phyloP scores from a whole-genome alignment of 495 filamentous ascomycete genomes.

The Penicillium psychrofluorescens region DNA sequence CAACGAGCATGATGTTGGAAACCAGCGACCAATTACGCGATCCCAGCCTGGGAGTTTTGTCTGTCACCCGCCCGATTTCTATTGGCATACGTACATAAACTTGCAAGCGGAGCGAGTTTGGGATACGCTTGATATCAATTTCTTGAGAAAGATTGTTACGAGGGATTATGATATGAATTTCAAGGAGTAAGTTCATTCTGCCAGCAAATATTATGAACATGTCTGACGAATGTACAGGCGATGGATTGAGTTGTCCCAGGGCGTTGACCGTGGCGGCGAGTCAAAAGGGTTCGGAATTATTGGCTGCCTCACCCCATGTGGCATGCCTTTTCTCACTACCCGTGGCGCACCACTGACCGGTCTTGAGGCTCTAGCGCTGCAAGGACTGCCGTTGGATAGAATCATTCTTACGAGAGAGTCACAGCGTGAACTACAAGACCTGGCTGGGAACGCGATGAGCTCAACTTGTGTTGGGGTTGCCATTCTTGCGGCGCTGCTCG shows the following conservation, averaged over 20 bases:
- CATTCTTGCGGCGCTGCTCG: constrained; percentile 48
- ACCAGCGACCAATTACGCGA: constrained; percentile 45
- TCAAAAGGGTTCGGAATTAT: constrained; percentile 45
- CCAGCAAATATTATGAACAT: not conserved
- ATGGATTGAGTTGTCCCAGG: constrained; percentile 68
- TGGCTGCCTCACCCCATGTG: constrained; percentile 65
- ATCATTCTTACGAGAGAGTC: constrained; percentile 58
- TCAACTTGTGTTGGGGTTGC: constrained; percentile 64
- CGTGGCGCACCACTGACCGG: constrained; percentile 58
- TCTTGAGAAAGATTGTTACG: constrained; percentile 33
- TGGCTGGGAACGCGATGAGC: constrained; percentile 83
- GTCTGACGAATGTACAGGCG: constrained; percentile 25
- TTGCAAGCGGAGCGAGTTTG: constrained; percentile 49
- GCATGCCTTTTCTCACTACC: constrained; percentile 55
- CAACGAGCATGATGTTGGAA: constrained; percentile 35
- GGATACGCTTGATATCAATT: constrained; percentile 62
- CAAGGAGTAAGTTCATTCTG: constrained; percentile 47
- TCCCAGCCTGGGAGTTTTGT: constrained; percentile 44
- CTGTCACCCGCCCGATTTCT: constrained; percentile 48
- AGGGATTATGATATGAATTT: constrained; percentile 50
- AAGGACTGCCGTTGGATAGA: constrained; percentile 61
- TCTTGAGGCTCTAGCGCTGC: constrained; percentile 58
- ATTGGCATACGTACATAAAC: constrained; percentile 40
- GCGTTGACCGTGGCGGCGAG: constrained; percentile 55
- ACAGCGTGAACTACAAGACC: constrained; percentile 56